These are phyloP conservation scores for Populus trichocarpa DNA, from an alignment of 441 rosid species.

Conservation along the genomic window DNA sequence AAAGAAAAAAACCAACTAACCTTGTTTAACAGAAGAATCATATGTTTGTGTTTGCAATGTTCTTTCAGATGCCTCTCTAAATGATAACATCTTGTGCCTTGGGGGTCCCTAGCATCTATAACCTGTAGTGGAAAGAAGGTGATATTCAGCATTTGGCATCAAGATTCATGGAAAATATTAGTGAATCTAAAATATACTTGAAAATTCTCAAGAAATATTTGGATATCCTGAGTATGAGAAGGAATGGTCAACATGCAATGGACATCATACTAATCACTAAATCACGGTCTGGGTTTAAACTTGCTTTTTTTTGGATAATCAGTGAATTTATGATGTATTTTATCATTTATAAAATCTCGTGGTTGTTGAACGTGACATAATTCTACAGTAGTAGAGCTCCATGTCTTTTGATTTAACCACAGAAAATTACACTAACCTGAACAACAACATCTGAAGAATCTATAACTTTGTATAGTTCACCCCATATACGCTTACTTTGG, in stretches of 20 bases:
- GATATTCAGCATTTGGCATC: neutral
- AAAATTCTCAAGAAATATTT: neutral
- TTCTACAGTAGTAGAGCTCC: neutral
- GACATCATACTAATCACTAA: neutral
- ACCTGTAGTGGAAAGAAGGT: slow-evolving; percentile 41
- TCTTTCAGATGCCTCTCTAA: slow-evolving; percentile 88
- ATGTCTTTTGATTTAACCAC: neutral
- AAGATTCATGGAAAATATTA: neutral
- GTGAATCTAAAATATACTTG: neutral
- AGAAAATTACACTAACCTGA: slow-evolving; percentile 48
- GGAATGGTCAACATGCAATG: neutral
- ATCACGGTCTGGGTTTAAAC: too few relatives aligned
- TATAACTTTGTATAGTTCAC: slow-evolving; percentile 94
- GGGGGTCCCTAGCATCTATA: slow-evolving; percentile 97
- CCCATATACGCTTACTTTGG: slow-evolving; percentile 98
- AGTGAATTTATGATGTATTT: neutral
- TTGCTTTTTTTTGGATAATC: neutral
- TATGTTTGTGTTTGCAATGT: slow-evolving; percentile 84
- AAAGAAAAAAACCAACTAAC: slow-evolving; percentile 29
- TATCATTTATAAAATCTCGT: too few relatives aligned
- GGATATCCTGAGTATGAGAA: neutral
- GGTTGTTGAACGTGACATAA: neutral
- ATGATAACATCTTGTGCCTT: slow-evolving; percentile 87
- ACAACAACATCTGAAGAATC: slow-evolving; percentile 97
- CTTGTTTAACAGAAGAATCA: slow-evolving; percentile 88